These are phyloP conservation scores for Phytophthora ohioensis DNA, from an alignment of 352 stramenopile genomes.

Conservation along the genomic window DNA sequence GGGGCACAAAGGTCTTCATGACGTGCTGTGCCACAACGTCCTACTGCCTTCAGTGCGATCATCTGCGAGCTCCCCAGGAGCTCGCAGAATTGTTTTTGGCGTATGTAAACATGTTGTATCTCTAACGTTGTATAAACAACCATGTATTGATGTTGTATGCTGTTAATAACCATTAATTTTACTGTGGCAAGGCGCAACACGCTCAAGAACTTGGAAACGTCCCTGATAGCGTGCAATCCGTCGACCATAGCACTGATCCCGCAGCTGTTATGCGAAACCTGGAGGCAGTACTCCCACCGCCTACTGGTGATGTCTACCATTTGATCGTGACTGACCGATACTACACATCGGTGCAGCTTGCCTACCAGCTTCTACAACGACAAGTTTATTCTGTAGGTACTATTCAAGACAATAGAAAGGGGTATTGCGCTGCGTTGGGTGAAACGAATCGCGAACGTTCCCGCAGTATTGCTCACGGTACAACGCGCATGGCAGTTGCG, in stretches of 20 bases:
- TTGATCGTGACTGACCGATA: slow-evolving; percentile 25
- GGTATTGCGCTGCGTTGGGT: neutral
- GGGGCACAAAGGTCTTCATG: slow-evolving; percentile 10
- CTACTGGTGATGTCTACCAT: neutral
- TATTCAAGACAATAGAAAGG: slow-evolving; percentile 5
- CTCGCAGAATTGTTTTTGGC: slow-evolving; percentile 2
- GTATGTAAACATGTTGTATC: slow-evolving; percentile 16
- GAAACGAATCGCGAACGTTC: slow-evolving; percentile 8
- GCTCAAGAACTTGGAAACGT: slow-evolving; percentile 8
- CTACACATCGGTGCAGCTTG: slow-evolving; percentile 31
- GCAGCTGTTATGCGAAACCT: slow-evolving; percentile 13
- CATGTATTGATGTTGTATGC: slow-evolving; percentile 3
- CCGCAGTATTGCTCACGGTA: neutral
- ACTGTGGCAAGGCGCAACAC: slow-evolving; percentile 10
- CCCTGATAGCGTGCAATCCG: neutral
- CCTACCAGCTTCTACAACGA: slow-evolving; percentile 22
- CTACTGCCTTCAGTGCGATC: neutral
- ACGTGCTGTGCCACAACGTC: slow-evolving; percentile 3
- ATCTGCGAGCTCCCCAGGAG: neutral
- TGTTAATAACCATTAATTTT: slow-evolving; percentile 5
- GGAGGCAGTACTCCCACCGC: slow-evolving; percentile 1
- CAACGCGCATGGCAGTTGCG: slow-evolving; percentile 1
- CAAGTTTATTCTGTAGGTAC: slow-evolving; percentile 26
- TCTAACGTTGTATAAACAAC: neutral
- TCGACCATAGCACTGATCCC: slow-evolving; percentile 8